Base-by-base conservation (phyloP, 1,284 basidiomycete genomes). In the Ustilago shanxiensis region DNA sequence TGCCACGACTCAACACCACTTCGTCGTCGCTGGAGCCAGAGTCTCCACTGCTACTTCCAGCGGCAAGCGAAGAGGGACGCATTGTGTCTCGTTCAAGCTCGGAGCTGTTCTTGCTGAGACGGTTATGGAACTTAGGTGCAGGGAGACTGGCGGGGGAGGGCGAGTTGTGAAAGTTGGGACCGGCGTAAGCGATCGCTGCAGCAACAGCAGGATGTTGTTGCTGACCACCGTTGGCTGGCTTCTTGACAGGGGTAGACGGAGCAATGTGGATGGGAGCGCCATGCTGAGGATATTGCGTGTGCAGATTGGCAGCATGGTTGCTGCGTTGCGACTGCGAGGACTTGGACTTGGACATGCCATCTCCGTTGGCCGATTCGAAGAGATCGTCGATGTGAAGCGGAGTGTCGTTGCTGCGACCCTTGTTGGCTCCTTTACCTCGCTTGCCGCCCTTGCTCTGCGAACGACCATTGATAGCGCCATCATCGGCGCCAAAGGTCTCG, bases 131-230 rank as follows among this genome's bases (percentile, higher is more conserved):
- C 51, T 77, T 81, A 63, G 81, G 81, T 22, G 72, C 76, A 45
- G 81, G 81, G 29, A 83, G 67, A 47, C 79, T 80, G 31, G 80
- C 80, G 10, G 81, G 80, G 31, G 79, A 80, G 26, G 81, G 81
- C 35, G 81, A 83, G 41, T 83, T 83, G 72, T 83, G 81, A 71
- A 83, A 83, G 60, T 81, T 78, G 29, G 81, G 81, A 2, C 81
- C 81, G 9, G 81, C 81, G 24, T 83, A 83, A 41, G 81, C 81
- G 16, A 77, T 70, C 2, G 70, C 67, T 22, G 66, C 75, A 20
- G 72, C 69, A 3, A 66, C 65, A 26, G 72, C 61, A 31, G 69
- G 66, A 47, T 74, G 79, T 13, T 71, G 63, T n/a, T 61, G 71
- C 16, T 72, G 54, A 56, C 52, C 49, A 60, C 49, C 44, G 28